Conservation (phyloP, 75 land plant genomes). For the Pinus taeda region DNA sequence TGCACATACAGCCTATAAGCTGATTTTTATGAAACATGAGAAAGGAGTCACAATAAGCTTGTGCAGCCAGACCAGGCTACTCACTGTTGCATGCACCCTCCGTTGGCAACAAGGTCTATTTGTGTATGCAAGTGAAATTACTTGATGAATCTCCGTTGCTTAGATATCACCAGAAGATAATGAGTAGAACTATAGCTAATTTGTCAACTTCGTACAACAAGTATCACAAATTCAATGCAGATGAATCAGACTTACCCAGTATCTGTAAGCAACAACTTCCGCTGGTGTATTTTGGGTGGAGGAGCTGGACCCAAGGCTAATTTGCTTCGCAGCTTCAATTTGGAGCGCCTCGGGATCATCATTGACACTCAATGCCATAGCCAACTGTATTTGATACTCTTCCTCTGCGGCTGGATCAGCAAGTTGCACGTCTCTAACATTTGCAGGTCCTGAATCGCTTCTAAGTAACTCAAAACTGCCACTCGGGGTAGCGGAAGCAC, state of each 20-base stretch:
- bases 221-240: conserved; percentile 5
- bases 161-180: not conserved
- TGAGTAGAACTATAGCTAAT: conserved; percentile 1
- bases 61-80: not conserved
- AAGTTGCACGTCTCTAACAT: conserved; percentile 21
- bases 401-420: conserved; percentile 45
- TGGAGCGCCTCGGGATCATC: conserved; percentile 88
- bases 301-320: conserved; percentile 71
- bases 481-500: not conserved
- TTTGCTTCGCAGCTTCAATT: conserved; percentile 77
- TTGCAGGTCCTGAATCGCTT: conserved; percentile 21
- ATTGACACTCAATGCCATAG: conserved; percentile 73
- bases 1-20: not conserved
- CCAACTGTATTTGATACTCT: conserved; percentile 84
- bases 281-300: conserved; percentile 49
- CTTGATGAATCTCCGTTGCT: not conserved
- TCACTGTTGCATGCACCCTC: not conserved
- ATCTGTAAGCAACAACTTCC: conserved; percentile 72
- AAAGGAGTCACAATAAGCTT: not conserved
- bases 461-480: conserved; percentile 13
- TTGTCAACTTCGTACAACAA: not conserved
- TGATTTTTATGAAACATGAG: not conserved
- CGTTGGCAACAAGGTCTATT: not conserved
- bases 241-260: conserved; percentile 59
- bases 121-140: conserved; percentile 2